Base-by-base conservation (phyloP, 352 stramenopile genomes). In the Globisporangium takayamanum region DNA sequence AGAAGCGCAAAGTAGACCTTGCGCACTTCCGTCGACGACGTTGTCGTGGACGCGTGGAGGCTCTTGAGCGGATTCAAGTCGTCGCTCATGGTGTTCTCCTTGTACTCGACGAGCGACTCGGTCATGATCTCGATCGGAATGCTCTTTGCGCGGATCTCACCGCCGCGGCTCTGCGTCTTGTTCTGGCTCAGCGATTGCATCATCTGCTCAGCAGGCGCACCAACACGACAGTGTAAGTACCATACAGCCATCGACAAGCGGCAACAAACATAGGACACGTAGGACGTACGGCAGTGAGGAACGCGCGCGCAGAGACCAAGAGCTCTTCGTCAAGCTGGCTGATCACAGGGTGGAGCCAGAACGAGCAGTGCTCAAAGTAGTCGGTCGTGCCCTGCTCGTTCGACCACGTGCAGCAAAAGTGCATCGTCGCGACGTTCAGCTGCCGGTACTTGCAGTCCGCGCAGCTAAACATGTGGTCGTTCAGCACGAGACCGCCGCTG, bases 1-100 rank as follows among this genome's bases (percentile, higher is more conserved):
- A 95, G 66, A 36, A 94, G 64, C 18, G 87, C 84, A 59, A 95
- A 95, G 62, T 95, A 95, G 20, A 95, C 84, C 49, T 95, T 95
- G 30, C 84, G 74, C 7, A 82, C 73, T 60, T 92, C 80, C 0
- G 83, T 80, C 0, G 78, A 81, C 15, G 84, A 92, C 2, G 77
- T 84, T 39, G 78, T 61, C 14, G 75, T 89, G 6, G 82, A 84
- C 25, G 69, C 78, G 28, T 76, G 69, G 46, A 92, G 66, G 66
- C 81, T 95, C 45, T 76, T 73, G 3, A 95, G 66, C 28, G 86
- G 86, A 52, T 95, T 75, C 36, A 95, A 60, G 28, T 95, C 86
- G 28, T 90, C 82, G 37, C 74, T 87, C 48, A 75, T 63, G 5
- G 82, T 92, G 36, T 89, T 91, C 50, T 92, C 79, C 47, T 78